Conservation (phyloP, 176 grass and related monocot species). For the Olyra latifolia region DNA sequence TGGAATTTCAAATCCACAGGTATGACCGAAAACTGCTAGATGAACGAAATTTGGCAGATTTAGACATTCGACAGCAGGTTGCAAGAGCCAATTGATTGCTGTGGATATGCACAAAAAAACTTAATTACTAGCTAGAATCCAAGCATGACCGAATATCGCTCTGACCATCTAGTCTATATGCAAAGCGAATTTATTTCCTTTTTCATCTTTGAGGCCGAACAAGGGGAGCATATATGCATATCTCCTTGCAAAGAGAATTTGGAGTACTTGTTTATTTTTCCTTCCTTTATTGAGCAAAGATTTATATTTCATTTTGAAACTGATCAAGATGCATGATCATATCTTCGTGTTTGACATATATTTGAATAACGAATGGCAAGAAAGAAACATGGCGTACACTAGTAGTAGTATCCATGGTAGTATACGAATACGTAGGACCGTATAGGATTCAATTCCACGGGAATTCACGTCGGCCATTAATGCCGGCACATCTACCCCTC, state of each 20-base stretch:
- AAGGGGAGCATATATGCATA: too few relatives aligned
- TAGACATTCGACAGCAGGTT: not conserved
- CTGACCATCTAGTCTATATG: too few relatives aligned
- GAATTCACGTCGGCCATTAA: constrained; percentile 17
- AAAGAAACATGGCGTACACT: not conserved
- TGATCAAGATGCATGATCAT: too few relatives aligned
- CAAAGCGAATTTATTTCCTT: too few relatives aligned
- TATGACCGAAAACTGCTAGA: not conserved
- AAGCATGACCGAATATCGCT: not conserved
- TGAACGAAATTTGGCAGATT: not conserved
- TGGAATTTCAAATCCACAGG: not conserved
- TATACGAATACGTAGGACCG: not conserved
- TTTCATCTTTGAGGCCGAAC: too few relatives aligned
- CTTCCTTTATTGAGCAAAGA: too few relatives aligned
- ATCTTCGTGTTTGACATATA: too few relatives aligned
- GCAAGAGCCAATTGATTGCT: not conserved
- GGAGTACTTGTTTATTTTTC: too few relatives aligned
- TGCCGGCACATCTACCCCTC: not conserved
- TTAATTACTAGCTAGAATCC: not conserved
- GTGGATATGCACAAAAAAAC: not conserved
- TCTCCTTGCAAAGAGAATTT: too few relatives aligned
- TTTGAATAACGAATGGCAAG: not conserved
- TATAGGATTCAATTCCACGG: not conserved
- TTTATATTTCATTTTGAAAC: too few relatives aligned
- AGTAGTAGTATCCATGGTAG: not conserved